Base-by-base conservation (phyloP, 2,329 filamentous ascomycete genomes). In the Alternaria infectoria region DNA sequence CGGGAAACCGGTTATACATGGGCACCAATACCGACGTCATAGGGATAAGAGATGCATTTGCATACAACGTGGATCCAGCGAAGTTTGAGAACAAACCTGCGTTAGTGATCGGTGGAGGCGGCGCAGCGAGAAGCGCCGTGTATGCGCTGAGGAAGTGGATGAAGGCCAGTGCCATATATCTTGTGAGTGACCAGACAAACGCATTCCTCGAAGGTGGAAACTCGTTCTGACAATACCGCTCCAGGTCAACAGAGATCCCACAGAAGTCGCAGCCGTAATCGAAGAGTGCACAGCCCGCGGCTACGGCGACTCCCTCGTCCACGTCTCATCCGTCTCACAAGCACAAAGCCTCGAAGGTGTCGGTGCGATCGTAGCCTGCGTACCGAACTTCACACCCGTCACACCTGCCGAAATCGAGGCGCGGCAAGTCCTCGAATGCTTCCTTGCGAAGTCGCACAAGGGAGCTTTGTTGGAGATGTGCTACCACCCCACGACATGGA, bases 21-120 rank as follows among this genome's bases (percentile, higher is more conserved):
- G 92, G 92, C 57, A 91, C 91, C 46, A 95, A 96, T 82, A 95
- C 92, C 5, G 92, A 96, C 79, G 91, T 91, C 63, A 85, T 93
- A 60, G 92, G 92, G 28, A 90, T 95, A 65, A 86, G 91, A 21
- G 91, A 94, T 74, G 87, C 90, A 5, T 91, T 95, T 70, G 79
- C 81, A 66, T 73, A 81, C 32, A 83, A 83, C 64, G 73, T 83
- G 11, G 72, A 82, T 55, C 80, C 85, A 13, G 81, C 83, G 9
- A 66, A 76, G 13, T 88, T 88, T 74, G 84, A 87, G 69, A 83
- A 84, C 64, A 85, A 86, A 30, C 90, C 91, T 0, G 92, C 87
- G 1, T 84, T 95, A 63, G 88, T 95, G 17, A 85, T 95, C 50
- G 92, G 92, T 28, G 91, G 91, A 4, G 92, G 92, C 28, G 92